Conservation (phyloP, 768 basidiomycete genomes). For the Crucibulum laeve region DNA sequence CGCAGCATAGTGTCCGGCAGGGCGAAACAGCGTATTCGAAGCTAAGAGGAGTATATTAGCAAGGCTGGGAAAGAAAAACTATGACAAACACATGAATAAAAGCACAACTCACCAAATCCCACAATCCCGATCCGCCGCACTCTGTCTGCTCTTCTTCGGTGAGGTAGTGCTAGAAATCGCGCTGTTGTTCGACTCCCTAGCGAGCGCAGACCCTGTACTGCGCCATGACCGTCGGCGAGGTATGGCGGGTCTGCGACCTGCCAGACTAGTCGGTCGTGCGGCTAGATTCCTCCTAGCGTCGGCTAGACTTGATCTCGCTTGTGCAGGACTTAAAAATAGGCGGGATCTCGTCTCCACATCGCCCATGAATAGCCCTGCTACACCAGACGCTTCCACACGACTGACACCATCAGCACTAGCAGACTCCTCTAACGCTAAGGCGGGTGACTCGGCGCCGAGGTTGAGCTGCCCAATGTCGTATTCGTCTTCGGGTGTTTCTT, state of each 20-base stretch:
- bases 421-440: no score
- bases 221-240: background rate
- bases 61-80: no score
- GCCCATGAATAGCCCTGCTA: background rate
- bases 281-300: no score
- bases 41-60: background rate
- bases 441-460: constrained; percentile 14
- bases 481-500: background rate
- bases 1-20: background rate
- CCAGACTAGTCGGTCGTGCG: no score
- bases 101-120: constrained; percentile 13
- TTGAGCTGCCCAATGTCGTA: constrained; percentile 4
- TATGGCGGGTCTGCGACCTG: background rate
- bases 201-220: no score
- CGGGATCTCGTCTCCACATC: background rate
- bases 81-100: background rate
- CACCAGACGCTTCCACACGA: background rate
- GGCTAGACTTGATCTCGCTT: no score
- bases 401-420: no score
- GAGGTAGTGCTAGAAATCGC: background rate
- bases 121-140: constrained; percentile 13
- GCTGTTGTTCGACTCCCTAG: no score
- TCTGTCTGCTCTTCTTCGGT: no score
- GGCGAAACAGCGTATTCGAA: background rate
- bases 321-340: no score